Evolutionary conservation across 352 stramenopile species (phyloP), one percentile per base, ranked within the genome.

Genomic region (Phytophthora agathidicida): DNA sequence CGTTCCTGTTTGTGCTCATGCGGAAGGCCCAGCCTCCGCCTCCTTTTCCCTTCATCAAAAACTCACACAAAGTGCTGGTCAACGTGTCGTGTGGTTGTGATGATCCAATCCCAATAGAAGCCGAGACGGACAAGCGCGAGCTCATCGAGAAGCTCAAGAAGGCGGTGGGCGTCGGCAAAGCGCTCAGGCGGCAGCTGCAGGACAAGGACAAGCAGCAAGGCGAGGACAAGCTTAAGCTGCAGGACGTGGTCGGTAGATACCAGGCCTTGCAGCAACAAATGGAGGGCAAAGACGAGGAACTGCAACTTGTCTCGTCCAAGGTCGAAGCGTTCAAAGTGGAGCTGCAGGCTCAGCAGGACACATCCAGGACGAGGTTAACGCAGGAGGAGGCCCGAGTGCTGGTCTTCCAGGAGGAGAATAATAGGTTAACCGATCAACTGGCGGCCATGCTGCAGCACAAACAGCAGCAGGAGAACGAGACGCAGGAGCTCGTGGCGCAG

Each of bases 61-160:
- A 28, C 56, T 71, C 62, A 66, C 35, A 13, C 20, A 16, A 19
- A 8, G n/a, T 41, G 33, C 33, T 47, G 24, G 23, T 52, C 32
- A 26, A 39, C 20, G 31, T 66, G 55, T 67, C 32, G 50, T 71
- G 23, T 57, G 8, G 35, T 63, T 70, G 54, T 61, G 35, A 6
- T 31, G 31, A 17, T 46, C 7, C n/a, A 43, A 46, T n/a, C n/a
- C 50, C 64, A 62, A 0, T 67, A 78, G 43, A 68, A 81, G 41
- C 75, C 8, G 82, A 89, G 38, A 62, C 59, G 7, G 77, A 89
- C 48, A 91, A 91, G 57, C 69, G 74, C 22, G 79, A 90, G 66
- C 77, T 93, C 33, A 83, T 93, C 17, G 77, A 81, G 53, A 91
- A 93, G 60, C 76, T 91, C 49, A 89, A 89, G 69, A 66, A 77